These are phyloP conservation scores for Irpex sp. DNA, from an alignment of 1,284 basidiomycete species.

Conservation along the genomic window DNA sequence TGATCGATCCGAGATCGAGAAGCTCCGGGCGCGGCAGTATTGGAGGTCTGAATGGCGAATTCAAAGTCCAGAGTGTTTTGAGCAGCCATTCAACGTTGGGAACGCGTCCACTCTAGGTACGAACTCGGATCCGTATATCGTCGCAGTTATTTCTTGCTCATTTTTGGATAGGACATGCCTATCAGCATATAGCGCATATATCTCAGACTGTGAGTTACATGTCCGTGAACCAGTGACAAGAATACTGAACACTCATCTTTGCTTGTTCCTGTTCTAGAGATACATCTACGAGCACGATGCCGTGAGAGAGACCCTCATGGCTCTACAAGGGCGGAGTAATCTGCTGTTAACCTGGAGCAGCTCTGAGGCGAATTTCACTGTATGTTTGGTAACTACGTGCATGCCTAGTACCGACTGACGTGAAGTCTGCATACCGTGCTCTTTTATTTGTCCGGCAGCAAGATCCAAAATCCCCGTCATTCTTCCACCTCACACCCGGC, in stretches of 20 bases:
- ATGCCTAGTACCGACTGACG: too few relatives aligned
- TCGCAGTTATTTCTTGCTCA: background rate
- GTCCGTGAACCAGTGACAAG: background rate
- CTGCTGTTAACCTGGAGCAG: conserved; percentile 46
- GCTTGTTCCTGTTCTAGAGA: conserved; percentile 33
- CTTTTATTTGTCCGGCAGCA: conserved; percentile 32
- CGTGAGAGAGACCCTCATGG: conserved; percentile 70
- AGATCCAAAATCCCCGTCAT: conserved; percentile 47
- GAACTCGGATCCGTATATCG: conserved; percentile 4
- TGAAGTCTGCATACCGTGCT: background rate
- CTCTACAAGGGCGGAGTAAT: conserved; percentile 65
- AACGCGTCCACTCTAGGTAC: conserved; percentile 68
- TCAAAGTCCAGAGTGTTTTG: conserved; percentile 33
- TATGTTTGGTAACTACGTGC: conserved; percentile 8
- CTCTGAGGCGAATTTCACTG: conserved; percentile 28
- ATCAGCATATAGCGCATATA: background rate
- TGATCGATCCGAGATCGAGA: conserved; percentile 51
- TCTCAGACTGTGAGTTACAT: background rate
- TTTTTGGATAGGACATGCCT: conserved; percentile 40
- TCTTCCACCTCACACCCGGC: conserved; percentile 60
- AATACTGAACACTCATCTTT: background rate
- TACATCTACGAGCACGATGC: conserved; percentile 72
- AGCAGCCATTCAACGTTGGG: conserved; percentile 50
- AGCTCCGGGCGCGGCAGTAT: conserved; percentile 58
- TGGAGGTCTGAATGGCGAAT: conserved; percentile 63